Evolutionary conservation across 2,329 filamentous ascomycete species (phyloP), one percentile per base, ranked within the genome.

Genomic region (Ophiostoma piceae): DNA sequence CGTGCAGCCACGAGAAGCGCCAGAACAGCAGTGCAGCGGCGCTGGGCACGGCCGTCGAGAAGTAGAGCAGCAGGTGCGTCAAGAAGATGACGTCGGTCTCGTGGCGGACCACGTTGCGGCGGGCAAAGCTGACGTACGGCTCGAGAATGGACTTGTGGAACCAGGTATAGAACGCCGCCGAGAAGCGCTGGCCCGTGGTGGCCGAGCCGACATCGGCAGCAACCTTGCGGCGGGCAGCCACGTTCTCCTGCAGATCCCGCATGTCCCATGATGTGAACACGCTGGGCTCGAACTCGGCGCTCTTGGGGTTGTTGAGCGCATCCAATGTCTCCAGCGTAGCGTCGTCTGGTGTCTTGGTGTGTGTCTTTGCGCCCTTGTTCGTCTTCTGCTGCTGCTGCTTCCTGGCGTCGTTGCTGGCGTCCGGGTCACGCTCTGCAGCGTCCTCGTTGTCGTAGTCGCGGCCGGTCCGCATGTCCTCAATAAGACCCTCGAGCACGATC

Each of bases 11-110:
- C 11, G 83, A 84, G 79, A 94, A 94, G 75, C 83, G 80, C 74
- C 84, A 82, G 78, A 87, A 91, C 14, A 94, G 82, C 69, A 84
- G 83, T 8, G 29, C 5, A 9, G 88, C 71, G 0, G 90, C 90
- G 73, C 89, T 92, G 0, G 90, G 90, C 0, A 94, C 78, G 0
- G 88, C 88, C 0, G 90, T 92, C 69, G 80, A 81, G 71, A 90
- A 84, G 80, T 94, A 94, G 35, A 92, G 79, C 47, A 93, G 77
- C 29, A 94, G 82, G 77, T 94, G 91, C 0, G 90, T 92, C 70
- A 94, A 78, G 83, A 94, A 92, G 66, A 93, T 85, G 22, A 94
- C 89, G 76, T 94, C 91, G 0, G 89, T 90, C 69, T 87, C 83
- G 71, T 86, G 81, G 16, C 90, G 88, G 11, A 90, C 88, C 29